Evolutionary conservation across 176 grass and related monocot genomes (phyloP).

Genomic region (Themeda triandra): DNA sequence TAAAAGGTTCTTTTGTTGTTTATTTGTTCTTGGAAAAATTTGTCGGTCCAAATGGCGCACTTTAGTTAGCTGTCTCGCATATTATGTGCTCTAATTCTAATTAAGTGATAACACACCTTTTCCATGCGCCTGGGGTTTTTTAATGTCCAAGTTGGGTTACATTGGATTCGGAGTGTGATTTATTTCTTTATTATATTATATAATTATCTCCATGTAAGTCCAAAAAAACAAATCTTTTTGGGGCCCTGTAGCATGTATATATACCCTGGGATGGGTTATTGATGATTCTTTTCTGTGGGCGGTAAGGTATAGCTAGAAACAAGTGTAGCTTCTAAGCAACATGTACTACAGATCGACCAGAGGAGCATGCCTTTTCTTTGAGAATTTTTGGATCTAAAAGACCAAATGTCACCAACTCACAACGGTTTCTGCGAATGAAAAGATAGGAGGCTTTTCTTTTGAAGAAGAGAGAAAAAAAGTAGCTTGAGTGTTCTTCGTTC

Average conservation of each 20-base stretch:
- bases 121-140: neutral
- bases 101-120: neutral
- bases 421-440: slow-evolving; percentile 27
- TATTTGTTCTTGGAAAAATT: slow-evolving; percentile 15
- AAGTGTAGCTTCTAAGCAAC: slow-evolving; percentile 55
- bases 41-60: slow-evolving; percentile 15
- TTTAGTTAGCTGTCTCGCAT: slow-evolving; percentile 10
- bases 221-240: neutral
- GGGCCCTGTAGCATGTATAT: neutral
- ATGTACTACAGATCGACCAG: neutral
- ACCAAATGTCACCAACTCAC: slow-evolving; percentile 22
- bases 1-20: slow-evolving; percentile 20
- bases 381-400: slow-evolving; percentile 21
- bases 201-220: neutral
- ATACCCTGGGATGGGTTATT: neutral
- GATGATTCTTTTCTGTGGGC: neutral
- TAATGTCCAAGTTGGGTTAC: neutral
- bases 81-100: neutral
- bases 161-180: neutral
- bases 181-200: neutral
- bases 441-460: neutral
- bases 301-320: neutral
- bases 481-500: slow-evolving; percentile 10
- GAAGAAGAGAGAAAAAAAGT: neutral
- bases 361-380: neutral